phyloP scores from a whole-genome alignment of 441 rosid genomes.

The Adansonia madagascariensis region DNA sequence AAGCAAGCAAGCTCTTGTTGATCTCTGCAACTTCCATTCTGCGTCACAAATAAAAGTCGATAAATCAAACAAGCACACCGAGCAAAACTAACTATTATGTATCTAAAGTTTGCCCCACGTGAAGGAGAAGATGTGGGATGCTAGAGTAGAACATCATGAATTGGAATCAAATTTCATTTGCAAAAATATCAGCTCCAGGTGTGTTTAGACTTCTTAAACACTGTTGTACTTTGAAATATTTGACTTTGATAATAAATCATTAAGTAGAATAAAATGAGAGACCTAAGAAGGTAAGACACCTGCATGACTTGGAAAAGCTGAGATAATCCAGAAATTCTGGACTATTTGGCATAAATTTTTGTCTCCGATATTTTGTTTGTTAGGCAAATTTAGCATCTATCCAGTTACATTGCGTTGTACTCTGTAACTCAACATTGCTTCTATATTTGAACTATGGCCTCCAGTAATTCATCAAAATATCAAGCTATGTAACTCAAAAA shows the following conservation, averaged over 20 bases:
- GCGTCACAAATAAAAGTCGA: constrained; percentile 31
- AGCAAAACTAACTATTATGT: background rate
- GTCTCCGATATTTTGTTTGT: background rate
- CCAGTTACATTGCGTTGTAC: background rate
- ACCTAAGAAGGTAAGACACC: background rate
- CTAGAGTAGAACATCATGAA: constrained; percentile 2
- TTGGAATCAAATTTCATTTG: background rate
- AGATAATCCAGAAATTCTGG: background rate
- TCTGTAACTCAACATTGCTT: background rate
- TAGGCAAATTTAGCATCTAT: background rate
- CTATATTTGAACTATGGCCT: background rate
- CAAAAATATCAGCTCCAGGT: background rate
- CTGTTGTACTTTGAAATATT: background rate
- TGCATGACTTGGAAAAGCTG: constrained; percentile 9
- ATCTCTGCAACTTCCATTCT: constrained; percentile 99
- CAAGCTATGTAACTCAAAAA: background rate
- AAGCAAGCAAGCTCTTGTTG: constrained; percentile 95
- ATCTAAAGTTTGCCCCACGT: background rate
- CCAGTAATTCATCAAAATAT: background rate
- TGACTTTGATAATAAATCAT: background rate
- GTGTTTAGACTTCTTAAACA: constrained; percentile 2
- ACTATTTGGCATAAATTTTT: background rate
- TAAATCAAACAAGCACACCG: constrained; percentile 14
- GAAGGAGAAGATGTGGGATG: background rate
- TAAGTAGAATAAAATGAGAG: background rate